Base-by-base conservation (phyloP, 768 basidiomycete species). In the Macrolepiota dolichaula region DNA sequence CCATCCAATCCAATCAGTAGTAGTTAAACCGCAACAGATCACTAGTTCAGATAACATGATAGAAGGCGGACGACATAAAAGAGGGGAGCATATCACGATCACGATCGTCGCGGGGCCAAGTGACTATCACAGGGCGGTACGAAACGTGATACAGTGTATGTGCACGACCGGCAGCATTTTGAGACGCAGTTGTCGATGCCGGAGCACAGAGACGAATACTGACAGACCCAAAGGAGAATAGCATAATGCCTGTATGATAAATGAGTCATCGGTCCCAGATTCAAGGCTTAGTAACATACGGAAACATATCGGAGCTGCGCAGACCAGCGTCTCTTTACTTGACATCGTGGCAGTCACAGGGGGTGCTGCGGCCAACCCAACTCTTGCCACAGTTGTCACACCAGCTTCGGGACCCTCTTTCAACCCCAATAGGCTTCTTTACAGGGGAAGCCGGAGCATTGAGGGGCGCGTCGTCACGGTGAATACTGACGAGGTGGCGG, bases 401-500 rank as follows among this genome's bases (percentile, higher is more conserved):
- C 88, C 91, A 90, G 12, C 74, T 71, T 35, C 91, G 81, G 27
- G 75, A 71, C 17, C 83, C 87, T 60, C 81, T 82, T 61, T 84
- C 85, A 35, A 90, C 87, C 42, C 90, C 91, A 42, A 92, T 86
- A n/a, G 82, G 72, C 63, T 80, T 79, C 68, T 76, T 79, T 15
- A 22, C 44, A 37, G 52, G 22, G 4, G 76, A 72, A 36, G 78
- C 72, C 11, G 78, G 74, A 17, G 80, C 75, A 7, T 76, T 70
- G 61, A 75, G 68, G n/a, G 82, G 70, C 6, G 80, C 75, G 35
- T 88, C 88, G 63, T 88, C 87, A 38, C 88, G 86, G 66, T 95
- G 93, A 60, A 95, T 94, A 63, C 89, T 90, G 51, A 91, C 84
- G 57, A 92, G 81, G 72, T 98, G 95, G 44, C 95, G 88, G 12